These are phyloP conservation scores for Paxillus ammoniavirescens DNA, from an alignment of 768 basidiomycete species.

Conservation along the genomic window DNA sequence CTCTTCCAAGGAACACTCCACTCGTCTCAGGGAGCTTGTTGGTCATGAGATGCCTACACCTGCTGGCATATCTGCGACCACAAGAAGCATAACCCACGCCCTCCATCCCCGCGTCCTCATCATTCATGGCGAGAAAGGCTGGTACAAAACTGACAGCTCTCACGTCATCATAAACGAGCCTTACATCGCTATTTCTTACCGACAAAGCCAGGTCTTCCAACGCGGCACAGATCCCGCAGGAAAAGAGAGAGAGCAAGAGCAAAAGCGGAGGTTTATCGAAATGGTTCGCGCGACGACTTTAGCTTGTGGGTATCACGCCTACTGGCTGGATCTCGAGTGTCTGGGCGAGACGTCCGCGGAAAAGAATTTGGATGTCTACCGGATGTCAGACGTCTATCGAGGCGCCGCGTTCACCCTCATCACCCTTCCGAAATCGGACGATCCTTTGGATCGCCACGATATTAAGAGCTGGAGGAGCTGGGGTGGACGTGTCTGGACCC, in stretches of 20 bases:
- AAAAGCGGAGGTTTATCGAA: constrained; percentile 7
- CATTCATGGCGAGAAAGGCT: constrained; percentile 1
- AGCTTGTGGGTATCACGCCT: constrained; percentile 5
- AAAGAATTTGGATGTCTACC: constrained; percentile 15
- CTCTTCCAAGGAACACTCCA: constrained; percentile 16
- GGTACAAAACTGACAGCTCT: constrained; percentile 3
- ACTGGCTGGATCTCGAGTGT: constrained; percentile 22
- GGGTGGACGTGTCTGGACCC: constrained; percentile 18
- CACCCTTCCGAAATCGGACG: constrained; percentile 5
- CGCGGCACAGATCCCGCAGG: constrained; percentile 4
- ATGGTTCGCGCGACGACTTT: constrained; percentile 6
- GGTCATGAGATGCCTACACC: constrained; percentile 5
- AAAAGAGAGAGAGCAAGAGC: background rate
- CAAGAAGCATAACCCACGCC: constrained; percentile 6
- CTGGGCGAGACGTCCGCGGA: constrained; percentile 11
- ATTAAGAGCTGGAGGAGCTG: constrained; percentile 15
- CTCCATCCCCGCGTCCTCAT: constrained; percentile 13
- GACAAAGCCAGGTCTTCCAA: constrained; percentile 7
- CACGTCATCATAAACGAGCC: constrained; percentile 4
- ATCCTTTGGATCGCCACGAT: background rate
- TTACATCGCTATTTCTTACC: constrained; percentile 18
- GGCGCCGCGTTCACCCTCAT: constrained; percentile 14
- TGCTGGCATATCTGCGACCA: background rate
- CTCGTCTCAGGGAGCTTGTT: background rate
- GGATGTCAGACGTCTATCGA: constrained; percentile 19